Conservation (phyloP, 371 early-diverging fungal species). For the Chytridium lagenaria region DNA sequence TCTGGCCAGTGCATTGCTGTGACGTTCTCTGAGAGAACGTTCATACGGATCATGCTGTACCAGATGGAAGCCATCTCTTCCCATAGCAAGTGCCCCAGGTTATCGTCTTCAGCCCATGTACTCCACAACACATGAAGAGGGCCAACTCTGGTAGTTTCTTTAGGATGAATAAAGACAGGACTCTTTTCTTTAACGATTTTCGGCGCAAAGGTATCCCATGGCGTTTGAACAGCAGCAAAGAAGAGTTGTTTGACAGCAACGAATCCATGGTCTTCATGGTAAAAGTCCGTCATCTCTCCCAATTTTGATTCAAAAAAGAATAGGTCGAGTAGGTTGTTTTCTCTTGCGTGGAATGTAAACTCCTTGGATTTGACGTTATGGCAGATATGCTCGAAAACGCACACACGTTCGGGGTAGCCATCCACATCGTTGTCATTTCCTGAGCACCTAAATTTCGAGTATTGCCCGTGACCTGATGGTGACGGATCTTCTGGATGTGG, state of each 20-base stretch:
- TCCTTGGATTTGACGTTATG: conserved; percentile 1
- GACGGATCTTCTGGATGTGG: neutral
- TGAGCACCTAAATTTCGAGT: conserved; percentile 31
- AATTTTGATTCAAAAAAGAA: conserved; percentile 25
- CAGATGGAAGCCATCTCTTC: conserved; percentile 42
- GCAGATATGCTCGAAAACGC: conserved; percentile 40
- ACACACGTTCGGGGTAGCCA: conserved; percentile 27
- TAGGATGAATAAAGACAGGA: neutral
- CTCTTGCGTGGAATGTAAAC: conserved; percentile 1
- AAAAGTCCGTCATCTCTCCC: conserved; percentile 24
- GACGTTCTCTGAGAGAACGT: conserved; percentile 25
- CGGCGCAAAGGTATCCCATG: conserved; percentile 16
- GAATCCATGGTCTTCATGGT: conserved; percentile 14
- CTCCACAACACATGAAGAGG: conserved; percentile 22
- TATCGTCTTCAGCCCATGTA: conserved; percentile 37
- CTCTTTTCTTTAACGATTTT: conserved; percentile 1
- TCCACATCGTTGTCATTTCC: conserved; percentile 34
- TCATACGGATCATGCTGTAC: conserved; percentile 36
- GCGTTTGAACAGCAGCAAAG: neutral
- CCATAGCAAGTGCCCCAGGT: conserved; percentile 43
- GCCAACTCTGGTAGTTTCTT: neutral
- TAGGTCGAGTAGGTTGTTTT: neutral
- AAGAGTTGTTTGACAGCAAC: conserved; percentile 16
- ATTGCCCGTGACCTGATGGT: conserved; percentile 8
- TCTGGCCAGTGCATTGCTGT: conserved; percentile 34